Evolutionary conservation across 2,329 filamentous ascomycete genomes (phyloP), one percentile per base, ranked within the genome.

Genomic region (Calonectria naviculata): DNA sequence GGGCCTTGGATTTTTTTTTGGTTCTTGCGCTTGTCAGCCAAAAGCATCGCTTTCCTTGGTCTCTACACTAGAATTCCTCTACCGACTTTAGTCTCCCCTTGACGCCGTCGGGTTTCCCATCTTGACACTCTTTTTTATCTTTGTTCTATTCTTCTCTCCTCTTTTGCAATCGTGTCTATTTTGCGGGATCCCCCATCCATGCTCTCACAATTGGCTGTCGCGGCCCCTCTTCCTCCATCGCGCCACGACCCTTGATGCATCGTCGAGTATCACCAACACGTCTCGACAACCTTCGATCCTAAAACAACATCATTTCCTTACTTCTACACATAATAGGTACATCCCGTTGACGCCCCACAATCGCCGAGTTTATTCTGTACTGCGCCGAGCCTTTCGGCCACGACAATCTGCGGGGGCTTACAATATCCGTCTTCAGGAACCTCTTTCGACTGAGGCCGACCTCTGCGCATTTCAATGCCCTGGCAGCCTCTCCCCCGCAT

Each of bases 401-500:
- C 67, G 68, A 70, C 65, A 72, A 67, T n/a, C 62, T 67, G 65
- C 71, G 71, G 74, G 67, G 67, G 70, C 65, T 60, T 56, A 58
- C 29, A 47, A 65, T 36, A 60, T 46, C 71, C 66, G 66, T 49
- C 19, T 38, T 29, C 47, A 71, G 60, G 70, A 75, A 68, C 67
- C 65, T 75, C 69, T 63, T 63, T 64, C 42, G 65, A 71, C 61
- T 71, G 71, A 72, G 68, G 65, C 62, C 65, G 71, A 68, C 69
- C 64, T 68, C 71, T 72, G 68, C 64, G 75, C 75, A 74, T 70
- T 79, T 80, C 85, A 85, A 98, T 98, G 95, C 94, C 95, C 90
- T 99, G 97, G 97, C 93, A 94, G 90, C 96, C 97, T 80, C 90
- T 99, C 84, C 94, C 95, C 84, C 94, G 95, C 80, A 98, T 99